Evolutionary conservation across 2,329 filamentous ascomycete species (phyloP).

Genomic region (Stachybotrys chartarum): DNA sequence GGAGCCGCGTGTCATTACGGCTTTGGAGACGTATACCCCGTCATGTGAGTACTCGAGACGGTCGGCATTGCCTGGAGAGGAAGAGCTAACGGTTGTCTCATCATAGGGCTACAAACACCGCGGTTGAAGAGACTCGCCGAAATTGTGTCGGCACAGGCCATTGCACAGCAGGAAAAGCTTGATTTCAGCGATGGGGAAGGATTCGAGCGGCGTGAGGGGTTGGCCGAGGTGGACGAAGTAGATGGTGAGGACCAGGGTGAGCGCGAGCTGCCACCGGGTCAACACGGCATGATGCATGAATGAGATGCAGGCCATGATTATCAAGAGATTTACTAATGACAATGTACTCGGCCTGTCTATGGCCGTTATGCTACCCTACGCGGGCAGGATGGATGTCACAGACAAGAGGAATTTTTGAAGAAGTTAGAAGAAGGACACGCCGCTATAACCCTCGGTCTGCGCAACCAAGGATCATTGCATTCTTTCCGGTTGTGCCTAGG

Average conservation of each 20-base stretch:
- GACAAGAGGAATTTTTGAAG: too few relatives aligned
- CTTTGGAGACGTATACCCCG: conserved; percentile 94
- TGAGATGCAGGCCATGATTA: conserved; percentile 12
- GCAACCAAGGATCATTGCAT: too few relatives aligned
- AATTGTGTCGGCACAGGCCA: conserved; percentile 93
- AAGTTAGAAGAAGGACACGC: too few relatives aligned
- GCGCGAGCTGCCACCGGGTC: background rate
- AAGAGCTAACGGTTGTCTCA: conserved; percentile 4
- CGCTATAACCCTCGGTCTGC: too few relatives aligned
- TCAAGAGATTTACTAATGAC: background rate
- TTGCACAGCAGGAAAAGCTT: conserved; percentile 86
- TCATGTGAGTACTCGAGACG: conserved; percentile 61
- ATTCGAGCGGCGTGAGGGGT: conserved; percentile 42
- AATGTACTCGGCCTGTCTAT: background rate
- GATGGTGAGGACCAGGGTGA: conserved; percentile 19
- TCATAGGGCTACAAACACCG: conserved; percentile 84
- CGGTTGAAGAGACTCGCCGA: conserved; percentile 93
- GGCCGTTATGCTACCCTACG: background rate
- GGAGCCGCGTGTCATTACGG: conserved; percentile 90
- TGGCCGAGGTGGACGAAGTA: conserved; percentile 45
- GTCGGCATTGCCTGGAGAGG: background rate
- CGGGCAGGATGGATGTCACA: background rate
- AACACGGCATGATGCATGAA: background rate
- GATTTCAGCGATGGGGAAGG: conserved; percentile 43
- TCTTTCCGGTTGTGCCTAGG: too few relatives aligned